phyloP scores from a whole-genome alignment of 2,329 filamentous ascomycete genomes.

The Scolecobasidium constrictum region DNA sequence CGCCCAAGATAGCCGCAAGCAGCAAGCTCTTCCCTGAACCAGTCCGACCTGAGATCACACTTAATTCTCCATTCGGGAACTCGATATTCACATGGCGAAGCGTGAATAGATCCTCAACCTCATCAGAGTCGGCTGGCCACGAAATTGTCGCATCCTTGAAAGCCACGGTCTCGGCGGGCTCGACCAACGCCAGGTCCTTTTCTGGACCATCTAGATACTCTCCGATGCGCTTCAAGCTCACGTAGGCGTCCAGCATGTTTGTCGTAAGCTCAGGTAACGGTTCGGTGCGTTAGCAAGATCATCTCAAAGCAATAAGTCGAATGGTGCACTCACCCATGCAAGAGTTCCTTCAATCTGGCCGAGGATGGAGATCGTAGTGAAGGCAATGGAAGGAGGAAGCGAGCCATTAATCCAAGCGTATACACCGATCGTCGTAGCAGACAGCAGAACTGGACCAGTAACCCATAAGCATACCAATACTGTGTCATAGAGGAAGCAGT shows the following conservation, averaged over 20 bases:
- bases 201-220: slow-evolving; percentile 60
- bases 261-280: slow-evolving; percentile 66
- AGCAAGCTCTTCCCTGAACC: slow-evolving; percentile 70
- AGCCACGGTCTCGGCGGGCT: slow-evolving; percentile 45
- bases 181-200: slow-evolving; percentile 38
- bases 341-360: slow-evolving; percentile 57
- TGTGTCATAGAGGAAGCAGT: slow-evolving; percentile 53
- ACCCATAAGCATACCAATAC: slow-evolving; percentile 38
- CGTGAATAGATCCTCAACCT: slow-evolving; percentile 51
- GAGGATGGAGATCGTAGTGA: slow-evolving; percentile 68
- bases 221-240: slow-evolving; percentile 64
- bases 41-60: slow-evolving; percentile 65
- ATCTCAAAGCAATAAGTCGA: no score
- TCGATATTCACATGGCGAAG: slow-evolving; percentile 53
- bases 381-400: slow-evolving; percentile 62
- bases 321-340: no score
- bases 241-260: slow-evolving; percentile 57
- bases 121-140: slow-evolving; percentile 57
- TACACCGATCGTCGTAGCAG: slow-evolving; percentile 57
- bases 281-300: no score
- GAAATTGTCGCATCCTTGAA: slow-evolving; percentile 61
- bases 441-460: slow-evolving; percentile 60
- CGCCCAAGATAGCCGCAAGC: slow-evolving; percentile 62
- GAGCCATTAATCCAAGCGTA: slow-evolving; percentile 55
- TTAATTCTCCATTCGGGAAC: slow-evolving; percentile 60